Evolutionary conservation across 768 basidiomycete genomes (phyloP).

Genomic region (Pleurotus pulmonarius): DNA sequence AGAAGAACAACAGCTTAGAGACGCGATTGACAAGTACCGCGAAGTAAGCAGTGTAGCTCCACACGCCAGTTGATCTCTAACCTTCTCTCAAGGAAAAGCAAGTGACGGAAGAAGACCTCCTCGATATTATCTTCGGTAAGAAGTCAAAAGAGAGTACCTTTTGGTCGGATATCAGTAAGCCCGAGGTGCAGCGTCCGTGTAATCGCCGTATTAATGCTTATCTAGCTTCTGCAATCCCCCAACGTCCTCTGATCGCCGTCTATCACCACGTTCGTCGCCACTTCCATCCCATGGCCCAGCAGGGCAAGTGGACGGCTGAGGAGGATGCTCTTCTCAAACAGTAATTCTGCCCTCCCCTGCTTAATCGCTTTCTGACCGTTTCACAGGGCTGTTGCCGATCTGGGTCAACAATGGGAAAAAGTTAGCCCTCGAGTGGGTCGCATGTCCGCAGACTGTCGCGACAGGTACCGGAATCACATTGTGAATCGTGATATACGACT

Average conservation of each 20-base stretch:
- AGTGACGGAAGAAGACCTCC: constrained; percentile 52
- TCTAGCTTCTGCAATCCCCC: constrained; percentile 64
- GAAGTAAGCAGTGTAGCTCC: constrained; percentile 35
- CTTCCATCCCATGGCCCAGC: constrained; percentile 64
- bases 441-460: constrained; percentile 77
- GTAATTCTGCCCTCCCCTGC: constrained; percentile 35
- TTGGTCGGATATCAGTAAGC: constrained; percentile 79
- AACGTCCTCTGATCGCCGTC: constrained; percentile 78
- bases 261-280: constrained; percentile 76
- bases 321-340: constrained; percentile 64
- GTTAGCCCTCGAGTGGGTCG: constrained; percentile 68
- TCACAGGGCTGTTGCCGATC: constrained; percentile 59
- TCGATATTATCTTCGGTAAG: constrained; percentile 66
- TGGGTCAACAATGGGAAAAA: constrained; percentile 82
- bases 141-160: constrained; percentile 62
- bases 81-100: constrained; percentile 37
- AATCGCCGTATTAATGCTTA: constrained; percentile 7
- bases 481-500: constrained; percentile 61
- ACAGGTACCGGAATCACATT: constrained; percentile 83
- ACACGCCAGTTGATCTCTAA: constrained; percentile 2
- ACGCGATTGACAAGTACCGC: constrained; percentile 63
- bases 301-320: constrained; percentile 65
- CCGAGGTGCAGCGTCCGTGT: neutral
- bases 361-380: neutral
- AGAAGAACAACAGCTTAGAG: constrained; percentile 63